A percentile compares a stretch with the other conserved stretches of the same genome.
These are phyloP conservation scores for Botrytis byssoidea DNA, from an alignment of 2,329 filamentous ascomycete genomes.

Conservation along the genomic window DNA sequence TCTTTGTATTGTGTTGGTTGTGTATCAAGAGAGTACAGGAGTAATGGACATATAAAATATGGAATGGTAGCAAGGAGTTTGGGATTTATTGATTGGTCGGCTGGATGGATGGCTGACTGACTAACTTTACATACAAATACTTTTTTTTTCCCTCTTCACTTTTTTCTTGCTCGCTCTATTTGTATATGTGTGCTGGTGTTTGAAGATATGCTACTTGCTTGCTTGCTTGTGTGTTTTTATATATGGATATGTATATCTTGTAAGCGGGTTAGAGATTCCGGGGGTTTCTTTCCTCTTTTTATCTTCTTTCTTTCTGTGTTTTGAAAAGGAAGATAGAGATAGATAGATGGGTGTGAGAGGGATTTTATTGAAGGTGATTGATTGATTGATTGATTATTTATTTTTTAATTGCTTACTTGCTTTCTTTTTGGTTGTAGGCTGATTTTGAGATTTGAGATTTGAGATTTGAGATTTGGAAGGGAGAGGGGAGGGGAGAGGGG, in stretches of 20 bases:
- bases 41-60: constrained; percentile 14
- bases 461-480: no score
- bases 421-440: background rate
- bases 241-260: no score
- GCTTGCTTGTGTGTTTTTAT: background rate
- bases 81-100: background rate
- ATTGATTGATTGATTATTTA: no score
- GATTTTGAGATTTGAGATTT: no score
- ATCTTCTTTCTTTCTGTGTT: no score
- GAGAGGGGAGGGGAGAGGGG: no score
- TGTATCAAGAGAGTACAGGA: constrained; percentile 3
- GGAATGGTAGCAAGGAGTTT: constrained; percentile 11
- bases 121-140: constrained; percentile 5
- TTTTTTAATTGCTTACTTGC: background rate
- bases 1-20: background rate
- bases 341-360: background rate
- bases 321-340: no score
- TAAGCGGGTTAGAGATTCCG: no score
- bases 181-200: background rate
- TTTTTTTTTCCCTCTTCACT: background rate
- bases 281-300: accelerated
- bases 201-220: background rate
- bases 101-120: background rate
- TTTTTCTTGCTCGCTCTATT: background rate
- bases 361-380: background rate